phyloP scores from a whole-genome alignment of 345 rosid genomes.

The Gossypioides kirkii region DNA sequence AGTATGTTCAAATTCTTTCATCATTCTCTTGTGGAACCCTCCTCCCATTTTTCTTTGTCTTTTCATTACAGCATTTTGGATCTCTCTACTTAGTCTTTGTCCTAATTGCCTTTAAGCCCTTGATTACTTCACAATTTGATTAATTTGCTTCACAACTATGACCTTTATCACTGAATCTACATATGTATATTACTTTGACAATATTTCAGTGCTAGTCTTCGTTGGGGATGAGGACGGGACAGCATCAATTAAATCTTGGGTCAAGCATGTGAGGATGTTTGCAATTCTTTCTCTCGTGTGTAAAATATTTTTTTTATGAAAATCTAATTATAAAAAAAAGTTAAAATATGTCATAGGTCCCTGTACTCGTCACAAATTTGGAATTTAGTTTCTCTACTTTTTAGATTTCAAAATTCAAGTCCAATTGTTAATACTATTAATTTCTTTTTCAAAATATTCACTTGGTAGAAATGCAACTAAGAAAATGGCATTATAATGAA shows the following conservation, averaged over 20 bases:
- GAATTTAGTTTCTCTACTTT: too few species aligned
- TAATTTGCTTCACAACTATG: slow-evolving; percentile 3
- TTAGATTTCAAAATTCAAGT: too few species aligned
- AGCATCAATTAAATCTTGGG: not conserved
- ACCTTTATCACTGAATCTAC: not conserved
- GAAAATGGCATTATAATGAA: too few species aligned
- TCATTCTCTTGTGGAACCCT: slow-evolving; percentile 60
- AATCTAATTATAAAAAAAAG: too few species aligned
- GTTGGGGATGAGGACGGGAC: not conserved
- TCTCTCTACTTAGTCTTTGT: slow-evolving; percentile 12
- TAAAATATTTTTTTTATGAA: too few species aligned
- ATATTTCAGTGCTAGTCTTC: not conserved
- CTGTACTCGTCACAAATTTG: too few species aligned
- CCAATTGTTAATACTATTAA: too few species aligned
- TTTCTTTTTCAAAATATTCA: too few species aligned
- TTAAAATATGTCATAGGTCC: too few species aligned
- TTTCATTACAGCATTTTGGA: slow-evolving; percentile 20
- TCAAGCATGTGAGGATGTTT: not conserved
- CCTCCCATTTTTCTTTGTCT: slow-evolving; percentile 1
- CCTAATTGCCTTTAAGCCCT: not conserved
- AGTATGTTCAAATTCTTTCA: slow-evolving; percentile 56
- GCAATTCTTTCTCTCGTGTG: not conserved
- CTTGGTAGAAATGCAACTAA: too few species aligned
- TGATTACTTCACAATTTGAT: slow-evolving; percentile 7
- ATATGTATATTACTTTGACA: not conserved